phyloP scores from a whole-genome alignment of 2,329 filamentous ascomycete genomes.

The Drechslerella stenobrocha region DNA sequence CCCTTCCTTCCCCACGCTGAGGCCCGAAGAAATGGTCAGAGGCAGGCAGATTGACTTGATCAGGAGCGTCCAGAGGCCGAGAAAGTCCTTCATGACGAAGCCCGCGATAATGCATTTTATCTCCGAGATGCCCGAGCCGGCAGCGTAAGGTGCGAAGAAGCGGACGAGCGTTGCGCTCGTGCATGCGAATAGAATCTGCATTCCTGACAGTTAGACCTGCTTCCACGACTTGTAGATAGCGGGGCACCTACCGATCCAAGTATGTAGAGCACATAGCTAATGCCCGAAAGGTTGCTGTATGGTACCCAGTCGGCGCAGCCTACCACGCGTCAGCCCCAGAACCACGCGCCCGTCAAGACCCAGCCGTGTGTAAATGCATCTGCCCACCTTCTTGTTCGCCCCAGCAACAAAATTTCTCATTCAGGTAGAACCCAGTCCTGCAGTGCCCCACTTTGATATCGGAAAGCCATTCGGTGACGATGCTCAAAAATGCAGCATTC shows the following conservation, averaged over 20 bases:
- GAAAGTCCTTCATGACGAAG: conserved; percentile 98
- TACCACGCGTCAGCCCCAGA: conserved; percentile 55
- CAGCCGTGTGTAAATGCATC: conserved; percentile 48
- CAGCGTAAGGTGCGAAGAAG: conserved; percentile 90
- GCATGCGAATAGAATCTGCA: conserved; percentile 74
- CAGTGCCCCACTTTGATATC: conserved; percentile 97
- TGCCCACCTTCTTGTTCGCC: conserved; percentile 75
- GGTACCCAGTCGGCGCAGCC: conserved; percentile 84
- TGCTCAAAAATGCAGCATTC: conserved; percentile 90
- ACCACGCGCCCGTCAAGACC: conserved; percentile 31
- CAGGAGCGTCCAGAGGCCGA: conserved; percentile 84
- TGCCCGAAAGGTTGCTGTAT: conserved; percentile 76
- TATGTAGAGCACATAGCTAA: conserved; percentile 89
- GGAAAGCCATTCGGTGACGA: conserved; percentile 93
- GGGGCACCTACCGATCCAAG: conserved; percentile 69
- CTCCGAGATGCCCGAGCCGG: conserved; percentile 94
- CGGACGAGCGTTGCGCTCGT: conserved; percentile 83
- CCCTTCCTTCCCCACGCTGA: conserved; percentile 95
- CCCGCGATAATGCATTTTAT: conserved; percentile 99
- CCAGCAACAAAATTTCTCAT: conserved; percentile 98
- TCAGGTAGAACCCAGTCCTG: conserved; percentile 92
- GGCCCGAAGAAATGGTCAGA: conserved; percentile 85
- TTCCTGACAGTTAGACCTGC: not conserved
- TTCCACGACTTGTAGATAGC: not conserved
- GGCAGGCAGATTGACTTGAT: conserved; percentile 94